phyloP scores from a whole-genome alignment of 2,329 filamentous ascomycete genomes.

The Aspergillus transmontanensis region DNA sequence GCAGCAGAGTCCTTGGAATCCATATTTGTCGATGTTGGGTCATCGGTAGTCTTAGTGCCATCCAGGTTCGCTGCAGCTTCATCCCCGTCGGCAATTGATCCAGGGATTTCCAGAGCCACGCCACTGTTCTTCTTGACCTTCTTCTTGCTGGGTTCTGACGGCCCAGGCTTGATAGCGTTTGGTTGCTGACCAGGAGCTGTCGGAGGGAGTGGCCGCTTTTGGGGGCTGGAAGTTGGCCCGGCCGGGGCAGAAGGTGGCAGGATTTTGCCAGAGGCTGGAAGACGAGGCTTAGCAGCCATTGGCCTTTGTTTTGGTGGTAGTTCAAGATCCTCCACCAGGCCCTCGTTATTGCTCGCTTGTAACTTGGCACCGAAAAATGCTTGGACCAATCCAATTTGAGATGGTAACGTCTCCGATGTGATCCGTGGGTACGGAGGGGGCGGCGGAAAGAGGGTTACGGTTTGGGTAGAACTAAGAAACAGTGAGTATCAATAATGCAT shows the following conservation, averaged over 20 bases:
- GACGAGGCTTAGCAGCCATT: slow-evolving; percentile 44
- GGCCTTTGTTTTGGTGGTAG: slow-evolving; percentile 84
- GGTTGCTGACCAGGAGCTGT: slow-evolving; percentile 24
- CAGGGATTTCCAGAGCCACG: slow-evolving; percentile 28
- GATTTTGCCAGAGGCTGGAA: slow-evolving; percentile 51
- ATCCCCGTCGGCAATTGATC: slow-evolving; percentile 30
- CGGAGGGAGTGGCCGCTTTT: slow-evolving; percentile 42
- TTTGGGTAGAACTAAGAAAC: slow-evolving; percentile 42
- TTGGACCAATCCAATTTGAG: slow-evolving; percentile 83
- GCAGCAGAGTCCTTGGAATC: slow-evolving; percentile 40
- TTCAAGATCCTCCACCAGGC: slow-evolving; percentile 91
- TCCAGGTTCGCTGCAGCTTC: slow-evolving; percentile 23
- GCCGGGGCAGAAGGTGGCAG: slow-evolving; percentile 35
- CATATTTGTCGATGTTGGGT: slow-evolving; percentile 42
- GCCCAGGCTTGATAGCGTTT: slow-evolving; percentile 28
- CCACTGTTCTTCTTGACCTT: slow-evolving; percentile 46
- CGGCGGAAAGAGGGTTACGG: slow-evolving; percentile 59
- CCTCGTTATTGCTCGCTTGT: slow-evolving; percentile 77
- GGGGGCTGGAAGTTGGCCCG: slow-evolving; percentile 40
- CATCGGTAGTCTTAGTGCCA: slow-evolving; percentile 14
- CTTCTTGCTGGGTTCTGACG: slow-evolving; percentile 44
- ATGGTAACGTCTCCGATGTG: slow-evolving; percentile 73
- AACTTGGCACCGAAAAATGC: slow-evolving; percentile 91
- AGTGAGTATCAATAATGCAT: slow-evolving; percentile 13
- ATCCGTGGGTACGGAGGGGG: slow-evolving; percentile 76